Evolutionary conservation across 1,139 yeast genomes (phyloP), one percentile per base, ranked within the genome.

Genomic region (Debaryomycetaceae sp.): DNA sequence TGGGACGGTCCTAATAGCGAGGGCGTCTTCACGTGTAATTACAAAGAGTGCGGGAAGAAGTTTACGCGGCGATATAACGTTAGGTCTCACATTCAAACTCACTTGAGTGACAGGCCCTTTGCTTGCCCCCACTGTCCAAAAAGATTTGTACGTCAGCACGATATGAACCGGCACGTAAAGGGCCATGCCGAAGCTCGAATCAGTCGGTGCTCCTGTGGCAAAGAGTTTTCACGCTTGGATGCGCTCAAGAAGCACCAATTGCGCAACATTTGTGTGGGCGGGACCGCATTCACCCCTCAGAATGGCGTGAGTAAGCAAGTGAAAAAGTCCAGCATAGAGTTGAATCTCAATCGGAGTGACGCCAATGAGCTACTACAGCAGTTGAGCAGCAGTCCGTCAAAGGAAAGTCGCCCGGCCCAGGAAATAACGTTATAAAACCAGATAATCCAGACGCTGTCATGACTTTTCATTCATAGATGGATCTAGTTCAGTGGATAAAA

Each of bases 1-100:
- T 79, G 92, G 57, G 65, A 62, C 15, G 93, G 93, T 0, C 94
- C 95, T 2, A 78, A 79, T 43, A 77, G 68, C 30, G 71, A 77
- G 30, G 73, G 73, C 37, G 54, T 54, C 19, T 92, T 71, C 54
- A 68, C 76, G 23, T 92, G 99, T 53, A 65, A 72, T 34, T 90
- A 67, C 52, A 73, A 81, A 16, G 68, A 71, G 31, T 92, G 99
- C 55, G 81, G 83, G 13, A 86, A 92, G 53, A 62, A 70, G 33
- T 90, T 92, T 55, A 77, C 87, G 7, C 67, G 98, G 46, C 65
- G 95, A 29, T 92, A 92, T 55, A 92, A 92, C 49, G 86, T 85
- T n/a, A 67, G 97, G 36, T 85, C 96, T 0, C 99, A 92, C 51
- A 87, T 92, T 33, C 98, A 92, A 51, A 92, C 98, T 1, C 99